A percentile compares a stretch with the other conserved stretches of the same genome.
These are phyloP conservation scores for Cercospora zeae-maydis DNA, from an alignment of 2,329 filamentous ascomycete species.

Conservation along the genomic window DNA sequence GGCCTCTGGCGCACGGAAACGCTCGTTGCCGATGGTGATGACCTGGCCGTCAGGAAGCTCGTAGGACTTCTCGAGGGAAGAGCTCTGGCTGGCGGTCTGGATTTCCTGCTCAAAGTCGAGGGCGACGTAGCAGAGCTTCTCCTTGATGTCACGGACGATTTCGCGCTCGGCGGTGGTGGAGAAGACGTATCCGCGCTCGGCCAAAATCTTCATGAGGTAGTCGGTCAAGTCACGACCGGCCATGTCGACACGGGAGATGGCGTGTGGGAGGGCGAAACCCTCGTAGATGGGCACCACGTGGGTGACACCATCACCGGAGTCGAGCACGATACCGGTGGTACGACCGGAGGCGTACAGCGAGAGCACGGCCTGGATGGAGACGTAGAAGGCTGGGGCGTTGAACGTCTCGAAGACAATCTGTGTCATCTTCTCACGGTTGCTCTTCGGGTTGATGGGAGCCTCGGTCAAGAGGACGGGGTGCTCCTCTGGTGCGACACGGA, in stretches of 20 bases:
- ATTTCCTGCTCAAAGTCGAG: constrained; percentile 99
- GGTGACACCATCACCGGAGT: constrained; percentile 99
- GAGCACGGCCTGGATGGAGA: constrained; percentile 99
- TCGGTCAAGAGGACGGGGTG: constrained; percentile 99
- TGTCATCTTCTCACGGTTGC: constrained; percentile 99
- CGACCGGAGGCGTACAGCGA: constrained; percentile 99
- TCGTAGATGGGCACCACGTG: constrained; percentile 99
- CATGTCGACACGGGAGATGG: constrained; percentile 99
- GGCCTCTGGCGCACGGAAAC: constrained; percentile 98
- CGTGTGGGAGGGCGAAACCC: constrained; percentile 99
- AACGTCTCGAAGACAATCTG: constrained; percentile 99
- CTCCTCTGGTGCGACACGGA: constrained; percentile 99
- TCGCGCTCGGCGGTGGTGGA: constrained; percentile 99
- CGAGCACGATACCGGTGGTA: constrained; percentile 99
- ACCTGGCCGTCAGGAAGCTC: constrained; percentile 99
- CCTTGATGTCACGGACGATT: constrained; percentile 99
- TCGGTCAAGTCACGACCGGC: constrained; percentile 99
- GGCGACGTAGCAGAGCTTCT: constrained; percentile 99
- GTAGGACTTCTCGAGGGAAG: constrained; percentile 98
- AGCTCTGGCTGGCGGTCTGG: constrained; percentile 98
- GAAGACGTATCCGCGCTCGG: constrained; percentile 99
- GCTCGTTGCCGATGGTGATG: constrained; percentile 99
- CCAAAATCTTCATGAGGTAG: constrained; percentile 99
- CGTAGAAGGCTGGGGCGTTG: constrained; percentile 99
- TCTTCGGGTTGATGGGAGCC: constrained; percentile 99